A percentile compares a stretch with the other conserved stretches of the same genome.
These are phyloP conservation scores for Solanum pimpinellifolium DNA, from an alignment of 257 asterid species.

Conservation along the genomic window DNA sequence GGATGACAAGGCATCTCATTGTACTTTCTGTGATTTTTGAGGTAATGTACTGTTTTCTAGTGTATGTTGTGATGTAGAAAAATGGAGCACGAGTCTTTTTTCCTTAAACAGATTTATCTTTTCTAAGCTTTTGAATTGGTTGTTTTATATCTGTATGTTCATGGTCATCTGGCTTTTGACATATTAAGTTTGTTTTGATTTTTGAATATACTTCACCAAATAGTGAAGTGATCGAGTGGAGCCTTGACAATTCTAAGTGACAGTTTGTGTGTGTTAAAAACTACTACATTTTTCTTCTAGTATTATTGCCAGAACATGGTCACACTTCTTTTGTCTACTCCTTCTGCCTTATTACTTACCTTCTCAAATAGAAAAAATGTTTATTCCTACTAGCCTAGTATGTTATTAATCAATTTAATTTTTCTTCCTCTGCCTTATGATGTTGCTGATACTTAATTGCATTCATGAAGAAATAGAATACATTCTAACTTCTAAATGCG, in stretches of 20 bases:
- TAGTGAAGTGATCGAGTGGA: neutral
- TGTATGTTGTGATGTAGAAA: neutral
- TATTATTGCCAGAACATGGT: neutral
- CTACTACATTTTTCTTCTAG: neutral
- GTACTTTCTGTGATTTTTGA: slow-evolving; percentile 53
- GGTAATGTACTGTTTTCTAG: slow-evolving; percentile 29
- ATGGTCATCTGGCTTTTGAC: neutral
- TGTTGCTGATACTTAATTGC: neutral
- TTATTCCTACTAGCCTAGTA: neutral
- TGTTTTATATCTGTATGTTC: neutral
- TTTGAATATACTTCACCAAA: neutral
- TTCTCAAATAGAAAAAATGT: neutral
- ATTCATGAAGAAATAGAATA: neutral
- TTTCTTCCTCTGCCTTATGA: neutral
- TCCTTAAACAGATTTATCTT: neutral
- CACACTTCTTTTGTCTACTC: neutral
- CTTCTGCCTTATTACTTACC: neutral
- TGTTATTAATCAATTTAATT: neutral
- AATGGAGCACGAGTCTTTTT: neutral
- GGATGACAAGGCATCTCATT: slow-evolving; percentile 49
- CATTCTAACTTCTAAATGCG: neutral
- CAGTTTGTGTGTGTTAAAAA: neutral
- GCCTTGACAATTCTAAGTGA: neutral
- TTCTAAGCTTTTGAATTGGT: neutral
- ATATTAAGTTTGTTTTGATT: neutral